A percentile compares a stretch with the other conserved stretches of the same genome.
phyloP scores from a whole-genome alignment of 2,329 filamentous ascomycete genomes.

The Lecanicillium sp. region DNA sequence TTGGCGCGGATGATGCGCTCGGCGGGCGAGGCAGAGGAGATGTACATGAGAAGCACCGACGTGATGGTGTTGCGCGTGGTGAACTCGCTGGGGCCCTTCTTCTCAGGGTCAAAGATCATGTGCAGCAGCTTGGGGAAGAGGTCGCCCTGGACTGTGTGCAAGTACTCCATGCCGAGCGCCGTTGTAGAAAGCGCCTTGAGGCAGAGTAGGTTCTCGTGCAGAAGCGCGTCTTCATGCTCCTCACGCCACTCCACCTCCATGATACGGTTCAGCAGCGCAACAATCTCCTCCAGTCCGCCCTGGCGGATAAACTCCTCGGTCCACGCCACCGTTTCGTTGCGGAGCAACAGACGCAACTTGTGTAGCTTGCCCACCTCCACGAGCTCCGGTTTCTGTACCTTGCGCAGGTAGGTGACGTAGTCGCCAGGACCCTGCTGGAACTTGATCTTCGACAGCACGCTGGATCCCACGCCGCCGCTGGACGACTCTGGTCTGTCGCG shows the following conservation, averaged over 20 bases:
- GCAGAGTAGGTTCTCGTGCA: slow-evolving; percentile 89
- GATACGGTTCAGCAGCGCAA: slow-evolving; percentile 79
- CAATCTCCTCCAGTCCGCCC: slow-evolving; percentile 88
- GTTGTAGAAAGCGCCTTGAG: slow-evolving; percentile 94
- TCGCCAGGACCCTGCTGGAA: slow-evolving; percentile 70
- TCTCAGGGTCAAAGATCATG: slow-evolving; percentile 96
- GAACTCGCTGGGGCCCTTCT: slow-evolving; percentile 95
- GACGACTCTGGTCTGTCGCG: slow-evolving; percentile 51
- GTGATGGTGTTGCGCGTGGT: slow-evolving; percentile 87
- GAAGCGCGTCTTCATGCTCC: slow-evolving; percentile 87
- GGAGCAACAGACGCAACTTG: slow-evolving; percentile 79
- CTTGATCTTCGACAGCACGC: slow-evolving; percentile 62
- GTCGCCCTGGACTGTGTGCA: slow-evolving; percentile 70
- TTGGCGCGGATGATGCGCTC: slow-evolving; percentile 64
- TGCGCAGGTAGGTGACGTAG: slow-evolving; percentile 79
- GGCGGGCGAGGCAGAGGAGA: slow-evolving; percentile 57
- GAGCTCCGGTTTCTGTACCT: slow-evolving; percentile 71
- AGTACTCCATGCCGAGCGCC: slow-evolving; percentile 73
- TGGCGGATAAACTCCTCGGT: slow-evolving; percentile 85
- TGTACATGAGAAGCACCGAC: slow-evolving; percentile 81
- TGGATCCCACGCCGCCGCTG: slow-evolving; percentile 48
- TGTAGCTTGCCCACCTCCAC: slow-evolving; percentile 94
- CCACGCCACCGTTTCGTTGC: slow-evolving; percentile 95
- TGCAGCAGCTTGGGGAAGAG: slow-evolving; percentile 80
- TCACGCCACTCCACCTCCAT: slow-evolving; percentile 97